These are phyloP conservation scores for Nothophytophthora sp. DNA, from an alignment of 352 stramenopile species.

Conservation along the genomic window DNA sequence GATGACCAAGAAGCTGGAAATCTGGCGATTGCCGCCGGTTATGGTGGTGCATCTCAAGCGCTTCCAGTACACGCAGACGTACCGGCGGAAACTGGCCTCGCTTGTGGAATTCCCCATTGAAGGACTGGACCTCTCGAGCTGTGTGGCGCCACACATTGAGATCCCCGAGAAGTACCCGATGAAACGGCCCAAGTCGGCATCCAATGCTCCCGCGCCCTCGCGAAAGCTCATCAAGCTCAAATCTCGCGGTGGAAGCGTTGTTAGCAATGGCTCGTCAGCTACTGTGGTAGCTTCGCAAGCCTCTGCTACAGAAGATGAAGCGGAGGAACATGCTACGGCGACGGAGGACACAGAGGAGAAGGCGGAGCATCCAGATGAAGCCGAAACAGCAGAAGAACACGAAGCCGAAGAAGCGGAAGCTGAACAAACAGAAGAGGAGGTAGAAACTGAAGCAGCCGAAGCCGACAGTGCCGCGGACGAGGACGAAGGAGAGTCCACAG, in stretches of 20 bases:
- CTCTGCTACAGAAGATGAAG: conserved; percentile 5
- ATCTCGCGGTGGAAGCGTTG: conserved; percentile 23
- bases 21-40: conserved; percentile 96
- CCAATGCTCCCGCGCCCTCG: conserved; percentile 13
- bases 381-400: conserved; percentile 11
- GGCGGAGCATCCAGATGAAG: not conserved
- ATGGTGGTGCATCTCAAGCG: conserved; percentile 99
- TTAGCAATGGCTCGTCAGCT: conserved; percentile 15
- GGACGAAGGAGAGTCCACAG: conserved; percentile 9
- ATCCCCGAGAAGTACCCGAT: conserved; percentile 80
- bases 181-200: conserved; percentile 42
- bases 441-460: conserved; percentile 9
- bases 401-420: conserved; percentile 8
- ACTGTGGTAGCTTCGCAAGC: conserved; percentile 10
- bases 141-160: conserved; percentile 84
- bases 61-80: conserved; percentile 97
- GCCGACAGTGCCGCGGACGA: conserved; percentile 5
- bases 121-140: conserved; percentile 92
- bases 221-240: conserved; percentile 37
- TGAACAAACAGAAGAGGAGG: conserved; percentile 25
- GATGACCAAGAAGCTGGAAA: conserved; percentile 98
- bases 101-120: conserved; percentile 97
- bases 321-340: conserved; percentile 12
- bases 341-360: conserved; percentile 6
- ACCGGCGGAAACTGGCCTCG: conserved; percentile 84